These are phyloP conservation scores for Aspergillus sclerotioniger DNA, from an alignment of 495 filamentous ascomycete species.

Conservation along the genomic window DNA sequence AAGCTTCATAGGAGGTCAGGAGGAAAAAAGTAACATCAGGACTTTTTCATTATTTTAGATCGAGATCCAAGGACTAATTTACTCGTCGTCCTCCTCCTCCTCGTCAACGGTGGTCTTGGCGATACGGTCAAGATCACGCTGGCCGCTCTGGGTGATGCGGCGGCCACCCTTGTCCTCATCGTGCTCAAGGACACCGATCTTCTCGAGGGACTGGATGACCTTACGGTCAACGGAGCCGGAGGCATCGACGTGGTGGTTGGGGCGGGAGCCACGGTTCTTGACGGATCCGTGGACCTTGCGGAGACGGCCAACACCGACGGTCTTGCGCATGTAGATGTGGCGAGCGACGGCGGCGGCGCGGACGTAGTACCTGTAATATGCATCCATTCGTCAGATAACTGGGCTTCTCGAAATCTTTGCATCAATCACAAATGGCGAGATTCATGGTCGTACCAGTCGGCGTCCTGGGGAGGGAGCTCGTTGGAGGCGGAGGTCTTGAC, in stretches of 20 bases:
- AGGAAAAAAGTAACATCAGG: slow-evolving; percentile 33
- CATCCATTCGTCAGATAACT: too few species aligned
- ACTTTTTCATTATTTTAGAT: slow-evolving; percentile 37
- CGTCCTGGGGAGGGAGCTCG: slow-evolving; percentile 94
- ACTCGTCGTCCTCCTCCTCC: slow-evolving; percentile 52
- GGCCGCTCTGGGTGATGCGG: slow-evolving; percentile 92
- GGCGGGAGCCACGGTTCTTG: slow-evolving; percentile 94
- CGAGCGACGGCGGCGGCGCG: slow-evolving; percentile 93
- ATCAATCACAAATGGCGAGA: slow-evolving; percentile 1
- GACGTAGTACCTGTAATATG: slow-evolving; percentile 92
- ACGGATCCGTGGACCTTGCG: slow-evolving; percentile 89
- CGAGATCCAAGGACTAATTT: slow-evolving; percentile 31
- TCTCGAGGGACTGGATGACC: slow-evolving; percentile 93
- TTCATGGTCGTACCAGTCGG: slow-evolving; percentile 69
- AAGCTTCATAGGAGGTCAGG: slow-evolving; percentile 11
- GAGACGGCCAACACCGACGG: slow-evolving; percentile 92
- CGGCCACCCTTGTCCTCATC: slow-evolving; percentile 98
- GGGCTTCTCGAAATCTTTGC: not conserved
- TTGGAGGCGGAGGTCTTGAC: slow-evolving; percentile 96
- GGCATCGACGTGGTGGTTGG: slow-evolving; percentile 93
- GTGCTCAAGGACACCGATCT: slow-evolving; percentile 95
- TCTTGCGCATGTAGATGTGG: slow-evolving; percentile 98
- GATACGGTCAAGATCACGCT: slow-evolving; percentile 97
- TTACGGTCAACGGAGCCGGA: slow-evolving; percentile 94
- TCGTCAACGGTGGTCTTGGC: slow-evolving; percentile 54